These are phyloP conservation scores for Phytophthora megakarya DNA, from an alignment of 352 stramenopile species.

Conservation along the genomic window DNA sequence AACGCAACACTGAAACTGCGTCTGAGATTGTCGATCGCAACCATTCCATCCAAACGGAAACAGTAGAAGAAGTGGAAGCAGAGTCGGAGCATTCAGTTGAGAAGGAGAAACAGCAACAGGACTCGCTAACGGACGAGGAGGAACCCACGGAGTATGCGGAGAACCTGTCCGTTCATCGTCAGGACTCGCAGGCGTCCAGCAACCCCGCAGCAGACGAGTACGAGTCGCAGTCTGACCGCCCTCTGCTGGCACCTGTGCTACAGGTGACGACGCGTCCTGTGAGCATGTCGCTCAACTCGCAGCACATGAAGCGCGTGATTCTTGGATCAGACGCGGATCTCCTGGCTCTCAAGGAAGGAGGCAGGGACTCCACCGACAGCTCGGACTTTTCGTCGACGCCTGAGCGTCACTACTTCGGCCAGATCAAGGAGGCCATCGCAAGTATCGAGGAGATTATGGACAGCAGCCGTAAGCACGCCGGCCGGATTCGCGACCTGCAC, in stretches of 20 bases:
- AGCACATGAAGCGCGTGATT: slow-evolving; percentile 33
- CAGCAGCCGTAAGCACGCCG: slow-evolving; percentile 33
- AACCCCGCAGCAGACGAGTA: slow-evolving; percentile 19
- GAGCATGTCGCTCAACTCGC: slow-evolving; percentile 20
- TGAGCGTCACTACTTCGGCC: slow-evolving; percentile 30
- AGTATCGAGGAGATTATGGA: slow-evolving; percentile 40
- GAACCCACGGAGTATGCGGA: not conserved
- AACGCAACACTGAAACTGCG: slow-evolving; percentile 26
- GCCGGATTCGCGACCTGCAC: slow-evolving; percentile 31
- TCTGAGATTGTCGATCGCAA: slow-evolving; percentile 32
- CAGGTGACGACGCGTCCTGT: slow-evolving; percentile 22
- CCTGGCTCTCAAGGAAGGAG: slow-evolving; percentile 25
- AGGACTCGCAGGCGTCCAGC: slow-evolving; percentile 17
- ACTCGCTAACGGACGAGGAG: slow-evolving; percentile 30
- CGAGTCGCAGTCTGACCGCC: slow-evolving; percentile 2
- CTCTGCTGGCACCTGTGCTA: slow-evolving; percentile 13
- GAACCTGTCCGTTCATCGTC: not conserved
- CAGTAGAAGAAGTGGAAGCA: slow-evolving; percentile 15
- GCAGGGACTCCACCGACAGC: slow-evolving; percentile 28
- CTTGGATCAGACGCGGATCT: slow-evolving; percentile 21
- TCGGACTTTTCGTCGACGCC: slow-evolving; percentile 31
- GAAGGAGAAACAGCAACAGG: slow-evolving; percentile 16
- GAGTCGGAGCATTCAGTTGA: slow-evolving; percentile 3
- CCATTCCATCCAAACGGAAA: slow-evolving; percentile 10
- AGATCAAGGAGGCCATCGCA: slow-evolving; percentile 38